Evolutionary conservation across 140 eudicot genomes (phyloP).

Genomic region (Oenanthe javanica): DNA sequence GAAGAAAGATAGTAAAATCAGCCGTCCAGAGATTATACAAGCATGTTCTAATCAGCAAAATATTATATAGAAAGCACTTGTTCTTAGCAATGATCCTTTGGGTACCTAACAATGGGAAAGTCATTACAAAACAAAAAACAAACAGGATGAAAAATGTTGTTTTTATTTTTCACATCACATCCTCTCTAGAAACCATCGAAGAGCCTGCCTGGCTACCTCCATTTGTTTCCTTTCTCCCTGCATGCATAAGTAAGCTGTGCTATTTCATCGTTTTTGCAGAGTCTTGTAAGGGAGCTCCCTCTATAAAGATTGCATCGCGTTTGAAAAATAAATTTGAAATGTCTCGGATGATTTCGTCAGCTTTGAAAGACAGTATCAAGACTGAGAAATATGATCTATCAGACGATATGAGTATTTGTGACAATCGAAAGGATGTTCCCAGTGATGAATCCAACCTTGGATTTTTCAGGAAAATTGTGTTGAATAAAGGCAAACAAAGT

Average conservation of each 20-base stretch:
- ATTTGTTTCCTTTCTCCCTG: not conserved
- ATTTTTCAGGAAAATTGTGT: slow-evolving; percentile 4
- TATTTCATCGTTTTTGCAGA: not conserved
- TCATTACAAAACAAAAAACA: not conserved
- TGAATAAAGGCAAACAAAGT: not conserved
- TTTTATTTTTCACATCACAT: not conserved
- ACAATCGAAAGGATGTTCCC: not conserved
- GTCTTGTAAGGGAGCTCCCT: not conserved
- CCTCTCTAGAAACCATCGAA: slow-evolving; percentile 8
- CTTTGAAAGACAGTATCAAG: not conserved
- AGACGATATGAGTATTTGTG: not conserved
- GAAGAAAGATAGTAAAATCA: not conserved
- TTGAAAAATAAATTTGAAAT: slow-evolving; percentile 5
- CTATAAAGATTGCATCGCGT: not conserved
- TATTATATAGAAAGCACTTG: not conserved
- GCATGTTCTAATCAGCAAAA: not conserved
- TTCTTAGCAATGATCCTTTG: not conserved
- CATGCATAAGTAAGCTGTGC: not conserved
- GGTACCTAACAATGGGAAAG: not conserved
- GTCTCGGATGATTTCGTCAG: not conserved
- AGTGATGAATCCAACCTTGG: slow-evolving; percentile 4
- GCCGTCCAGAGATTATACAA: slow-evolving; percentile 1
- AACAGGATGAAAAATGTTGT: not conserved
- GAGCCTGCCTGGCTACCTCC: not conserved
- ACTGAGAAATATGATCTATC: not conserved